Conservation (phyloP, 768 basidiomycete species). For the Boletus patriciae region DNA sequence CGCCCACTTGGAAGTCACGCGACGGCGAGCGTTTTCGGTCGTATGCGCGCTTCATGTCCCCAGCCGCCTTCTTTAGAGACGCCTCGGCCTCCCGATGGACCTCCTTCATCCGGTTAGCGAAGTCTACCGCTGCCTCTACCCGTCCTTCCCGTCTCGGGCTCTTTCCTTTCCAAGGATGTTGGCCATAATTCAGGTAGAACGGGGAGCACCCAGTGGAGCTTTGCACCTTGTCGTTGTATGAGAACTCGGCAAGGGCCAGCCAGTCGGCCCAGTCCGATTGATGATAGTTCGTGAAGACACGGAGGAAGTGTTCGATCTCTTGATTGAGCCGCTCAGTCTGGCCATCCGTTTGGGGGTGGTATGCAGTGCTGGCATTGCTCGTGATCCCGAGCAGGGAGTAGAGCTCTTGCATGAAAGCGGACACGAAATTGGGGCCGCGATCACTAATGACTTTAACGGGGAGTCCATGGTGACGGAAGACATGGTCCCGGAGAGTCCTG, state of each 20-base stretch:
- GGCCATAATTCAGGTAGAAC: conserved; percentile 8
- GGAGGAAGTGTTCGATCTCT: conserved; percentile 40
- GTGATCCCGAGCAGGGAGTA: conserved; percentile 33
- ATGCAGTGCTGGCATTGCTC: conserved; percentile 38
- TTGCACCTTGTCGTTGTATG: conserved; percentile 35
- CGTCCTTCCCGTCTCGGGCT: background rate
- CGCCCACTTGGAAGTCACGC: conserved; percentile 12
- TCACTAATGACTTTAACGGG: conserved; percentile 31
- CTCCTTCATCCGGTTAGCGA: background rate
- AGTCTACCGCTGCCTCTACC: conserved; percentile 14
- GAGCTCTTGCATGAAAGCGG: conserved; percentile 32
- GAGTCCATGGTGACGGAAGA: conserved; percentile 30
- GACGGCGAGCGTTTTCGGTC: conserved; percentile 3
- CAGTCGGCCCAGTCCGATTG: conserved; percentile 38
- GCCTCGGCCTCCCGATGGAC: background rate
- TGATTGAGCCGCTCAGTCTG: conserved; percentile 44
- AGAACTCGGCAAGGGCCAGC: conserved; percentile 34
- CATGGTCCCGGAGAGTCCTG: conserved; percentile 14
- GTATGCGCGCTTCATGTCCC: conserved; percentile 27
- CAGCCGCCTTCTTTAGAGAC: conserved; percentile 19
- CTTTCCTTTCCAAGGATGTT: conserved; percentile 14
- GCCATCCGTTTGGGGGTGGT: conserved; percentile 45
- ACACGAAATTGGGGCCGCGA: background rate
- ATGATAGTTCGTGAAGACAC: conserved; percentile 32
- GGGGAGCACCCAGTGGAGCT: conserved; percentile 32